Percentiles rank a stretch among this genome's conserved stretches.
These are phyloP conservation scores for Obba rivulosa DNA, from an alignment of 768 basidiomycete genomes.

Conservation along the genomic window DNA sequence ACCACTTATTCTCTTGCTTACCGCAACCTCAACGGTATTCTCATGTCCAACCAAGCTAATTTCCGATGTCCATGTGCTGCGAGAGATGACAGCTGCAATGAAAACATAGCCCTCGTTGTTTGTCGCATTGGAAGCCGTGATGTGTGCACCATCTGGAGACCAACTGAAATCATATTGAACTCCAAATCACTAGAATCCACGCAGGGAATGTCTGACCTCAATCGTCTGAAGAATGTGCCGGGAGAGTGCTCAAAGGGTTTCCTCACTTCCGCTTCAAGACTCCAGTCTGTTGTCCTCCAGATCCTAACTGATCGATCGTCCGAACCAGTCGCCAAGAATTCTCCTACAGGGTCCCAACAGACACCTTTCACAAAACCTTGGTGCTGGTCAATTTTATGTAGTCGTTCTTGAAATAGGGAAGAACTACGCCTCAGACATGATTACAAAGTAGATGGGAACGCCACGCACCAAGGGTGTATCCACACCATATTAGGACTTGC, in stretches of 20 bases:
- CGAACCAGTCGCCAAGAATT: constrained; percentile 95
- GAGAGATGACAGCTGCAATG: constrained; percentile 91
- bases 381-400: constrained; percentile 82
- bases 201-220: constrained; percentile 50
- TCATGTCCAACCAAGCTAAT: constrained; percentile 96
- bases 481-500: constrained; percentile 90
- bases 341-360: constrained; percentile 97
- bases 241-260: constrained; percentile 95
- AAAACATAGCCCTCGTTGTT: constrained; percentile 96
- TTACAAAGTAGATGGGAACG: neutral
- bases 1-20: constrained; percentile 31
- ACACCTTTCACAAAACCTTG: constrained; percentile 98
- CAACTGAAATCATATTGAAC: constrained; percentile 51
- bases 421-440: neutral
- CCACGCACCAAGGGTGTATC: constrained; percentile 74
- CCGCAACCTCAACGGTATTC: constrained; percentile 94
- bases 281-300: constrained; percentile 94
- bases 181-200: neutral
- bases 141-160: constrained; percentile 99
- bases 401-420: constrained; percentile 51
- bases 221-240: constrained; percentile 87
- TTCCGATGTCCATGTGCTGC: constrained; percentile 85
- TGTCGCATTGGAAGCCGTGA: constrained; percentile 95
- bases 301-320: constrained; percentile 96
- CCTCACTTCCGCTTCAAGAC: constrained; percentile 72